Conservation (phyloP, 495 filamentous ascomycete genomes). For the Tuber microsphaerosporum region DNA sequence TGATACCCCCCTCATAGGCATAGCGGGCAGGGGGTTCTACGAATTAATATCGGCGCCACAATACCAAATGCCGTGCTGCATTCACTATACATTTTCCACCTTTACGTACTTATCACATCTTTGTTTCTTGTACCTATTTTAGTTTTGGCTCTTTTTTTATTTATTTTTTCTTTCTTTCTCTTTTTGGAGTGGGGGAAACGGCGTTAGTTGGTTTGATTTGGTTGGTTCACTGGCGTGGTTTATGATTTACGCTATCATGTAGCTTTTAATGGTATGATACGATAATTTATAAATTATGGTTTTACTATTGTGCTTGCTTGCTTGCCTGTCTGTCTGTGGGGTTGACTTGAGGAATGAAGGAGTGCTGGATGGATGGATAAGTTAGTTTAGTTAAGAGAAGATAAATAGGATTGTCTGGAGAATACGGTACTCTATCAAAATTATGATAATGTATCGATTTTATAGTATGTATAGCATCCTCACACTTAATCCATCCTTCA, state of each 20-base stretch:
- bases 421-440: neutral
- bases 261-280: neutral
- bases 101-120: neutral
- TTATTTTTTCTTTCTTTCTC: neutral
- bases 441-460: neutral
- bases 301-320: neutral
- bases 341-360: neutral
- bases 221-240: neutral
- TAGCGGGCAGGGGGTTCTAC: neutral
- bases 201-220: neutral
- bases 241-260: neutral
- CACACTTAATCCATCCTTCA: neutral
- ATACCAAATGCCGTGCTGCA: neutral
- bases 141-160: neutral
- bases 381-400: neutral
- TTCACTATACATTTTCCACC: constrained; percentile 1
- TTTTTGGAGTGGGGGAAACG: neutral
- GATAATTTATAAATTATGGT: neutral
- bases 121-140: neutral
- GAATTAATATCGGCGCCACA: neutral
- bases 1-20: neutral
- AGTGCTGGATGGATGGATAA: neutral
- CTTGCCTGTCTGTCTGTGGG: neutral
- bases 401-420: neutral
- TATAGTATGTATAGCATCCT: neutral